phyloP scores from a whole-genome alignment of 805 yeast species.

The Monosporozyma aquatica region DNA sequence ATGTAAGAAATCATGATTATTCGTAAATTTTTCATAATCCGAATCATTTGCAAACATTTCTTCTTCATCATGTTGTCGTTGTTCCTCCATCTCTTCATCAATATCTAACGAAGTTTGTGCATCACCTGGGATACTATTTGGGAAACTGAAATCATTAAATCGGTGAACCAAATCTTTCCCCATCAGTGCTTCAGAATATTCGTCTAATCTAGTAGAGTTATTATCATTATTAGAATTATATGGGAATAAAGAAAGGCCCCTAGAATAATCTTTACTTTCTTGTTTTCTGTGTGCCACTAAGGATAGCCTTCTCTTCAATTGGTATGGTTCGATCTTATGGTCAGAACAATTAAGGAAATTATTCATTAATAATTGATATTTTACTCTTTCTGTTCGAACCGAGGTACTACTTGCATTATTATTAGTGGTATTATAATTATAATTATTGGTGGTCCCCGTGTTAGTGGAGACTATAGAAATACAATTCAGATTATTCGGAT shows the following conservation, averaged over 20 bases:
- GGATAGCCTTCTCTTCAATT: conserved; percentile 1
- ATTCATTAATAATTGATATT: conserved; percentile 10
- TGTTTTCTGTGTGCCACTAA: not conserved
- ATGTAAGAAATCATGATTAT: not conserved
- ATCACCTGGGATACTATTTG: not conserved
- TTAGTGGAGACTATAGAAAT: too few relatives aligned
- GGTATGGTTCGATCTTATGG: conserved; percentile 12
- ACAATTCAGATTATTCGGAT: not conserved
- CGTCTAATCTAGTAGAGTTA: not conserved
- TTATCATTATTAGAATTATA: not conserved
- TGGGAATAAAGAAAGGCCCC: too few relatives aligned
- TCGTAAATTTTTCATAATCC: not conserved
- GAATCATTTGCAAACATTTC: not conserved
- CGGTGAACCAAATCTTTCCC: not conserved
- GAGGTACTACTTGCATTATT: not conserved
- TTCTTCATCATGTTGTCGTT: not conserved
- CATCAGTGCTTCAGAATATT: not conserved
- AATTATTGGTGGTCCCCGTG: not conserved
- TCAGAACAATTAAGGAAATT: conserved; percentile 12
- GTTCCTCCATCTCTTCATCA: not conserved
- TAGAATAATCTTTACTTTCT: too few relatives aligned
- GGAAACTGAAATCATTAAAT: conserved; percentile 1
- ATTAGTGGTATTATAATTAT: not conserved
- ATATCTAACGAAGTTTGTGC: not conserved
- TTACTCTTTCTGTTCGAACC: conserved; percentile 11